Conservation (phyloP, 192 early-diverging fungal species). For the Umbelopsis sp. region DNA sequence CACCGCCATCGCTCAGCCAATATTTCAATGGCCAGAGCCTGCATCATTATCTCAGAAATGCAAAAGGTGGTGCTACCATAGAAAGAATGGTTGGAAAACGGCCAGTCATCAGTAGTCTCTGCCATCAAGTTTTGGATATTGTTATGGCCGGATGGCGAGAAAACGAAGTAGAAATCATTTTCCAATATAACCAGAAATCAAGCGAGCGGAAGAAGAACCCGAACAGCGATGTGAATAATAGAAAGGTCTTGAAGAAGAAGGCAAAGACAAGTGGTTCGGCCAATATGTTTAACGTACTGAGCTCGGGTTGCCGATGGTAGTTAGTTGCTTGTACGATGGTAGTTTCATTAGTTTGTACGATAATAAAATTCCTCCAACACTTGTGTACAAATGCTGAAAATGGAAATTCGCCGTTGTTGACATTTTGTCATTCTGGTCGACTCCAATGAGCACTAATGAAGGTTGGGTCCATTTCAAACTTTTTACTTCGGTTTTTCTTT, state of each 20-base stretch:
- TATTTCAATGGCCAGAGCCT: slow-evolving; percentile 43
- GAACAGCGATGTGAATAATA: background rate
- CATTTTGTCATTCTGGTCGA: slow-evolving; percentile 11
- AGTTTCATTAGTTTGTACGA: too few species aligned
- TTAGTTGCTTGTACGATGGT: background rate
- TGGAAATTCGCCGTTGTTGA: slow-evolving; percentile 21
- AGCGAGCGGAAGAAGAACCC: slow-evolving; percentile 12
- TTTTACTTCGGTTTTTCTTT: background rate
- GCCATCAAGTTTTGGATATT: slow-evolving; percentile 33
- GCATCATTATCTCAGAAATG: slow-evolving; percentile 36
- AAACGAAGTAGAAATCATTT: slow-evolving; percentile 42
- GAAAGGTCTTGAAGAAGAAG: slow-evolving; percentile 1
- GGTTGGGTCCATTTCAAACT: slow-evolving; percentile 12
- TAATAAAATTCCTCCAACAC: too few species aligned
- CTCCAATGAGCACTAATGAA: slow-evolving; percentile 18
- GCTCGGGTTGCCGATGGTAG: slow-evolving; percentile 42
- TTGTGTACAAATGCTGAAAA: slow-evolving; percentile 3
- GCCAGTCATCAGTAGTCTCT: slow-evolving; percentile 27
- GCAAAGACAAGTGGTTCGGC: slow-evolving; percentile 22
- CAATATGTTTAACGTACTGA: slow-evolving; percentile 45
- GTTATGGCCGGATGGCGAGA: slow-evolving; percentile 40
- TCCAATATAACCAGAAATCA: slow-evolving; percentile 15
- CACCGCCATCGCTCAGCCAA: slow-evolving; percentile 25
- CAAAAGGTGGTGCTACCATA: slow-evolving; percentile 38
- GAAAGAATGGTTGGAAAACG: slow-evolving; percentile 33